Evolutionary conservation across 1,139 yeast genomes (phyloP), one percentile per base, ranked within the genome.

Genomic region (Suhomyces chickasaworum): DNA sequence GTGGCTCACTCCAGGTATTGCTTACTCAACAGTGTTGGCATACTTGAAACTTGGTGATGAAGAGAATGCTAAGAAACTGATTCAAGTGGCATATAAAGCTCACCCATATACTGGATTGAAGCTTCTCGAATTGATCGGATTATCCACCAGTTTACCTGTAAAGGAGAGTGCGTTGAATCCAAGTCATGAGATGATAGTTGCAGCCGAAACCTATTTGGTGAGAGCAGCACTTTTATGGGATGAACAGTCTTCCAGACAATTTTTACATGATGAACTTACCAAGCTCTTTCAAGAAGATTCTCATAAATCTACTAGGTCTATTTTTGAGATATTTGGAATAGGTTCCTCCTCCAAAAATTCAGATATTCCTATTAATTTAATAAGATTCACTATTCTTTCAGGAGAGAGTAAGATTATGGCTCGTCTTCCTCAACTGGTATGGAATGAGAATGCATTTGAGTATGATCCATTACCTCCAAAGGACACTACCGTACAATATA

Each of bases 1-100:
- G 54, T 86, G 95, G 95, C 68, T 70, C 35, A 85, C 93, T 1
- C 89, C 95, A 1, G 88, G 91, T 1, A 61, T 89, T 38, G 81
- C 85, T 1, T 84, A 81, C 57, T 86, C 95, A 1, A 64, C 76
- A 1, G 88, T 82, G 0, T 66, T 87, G 46, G 90, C 95, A 8
- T 69, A 80, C 52, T 68, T 80, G 40, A 52, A 71, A 15, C 61
- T 75, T 20, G 69, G 64, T 5, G 67, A 78, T 33, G 39, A 46
- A 9, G 69, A 64, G 1, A 63, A 64, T 9, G 93, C 95, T 0
- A 69, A 61, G 37, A 51, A 53, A 2, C 75, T 76, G 16, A 64
- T 89, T 46, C 55, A 59, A 30, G 56, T 53, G 9, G 93, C 95
- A 0, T 82, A 77, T 53, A 53, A 66, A 5, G 66, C 69, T 13